phyloP scores from a whole-genome alignment of 257 asterid species.

The Plantago major region DNA sequence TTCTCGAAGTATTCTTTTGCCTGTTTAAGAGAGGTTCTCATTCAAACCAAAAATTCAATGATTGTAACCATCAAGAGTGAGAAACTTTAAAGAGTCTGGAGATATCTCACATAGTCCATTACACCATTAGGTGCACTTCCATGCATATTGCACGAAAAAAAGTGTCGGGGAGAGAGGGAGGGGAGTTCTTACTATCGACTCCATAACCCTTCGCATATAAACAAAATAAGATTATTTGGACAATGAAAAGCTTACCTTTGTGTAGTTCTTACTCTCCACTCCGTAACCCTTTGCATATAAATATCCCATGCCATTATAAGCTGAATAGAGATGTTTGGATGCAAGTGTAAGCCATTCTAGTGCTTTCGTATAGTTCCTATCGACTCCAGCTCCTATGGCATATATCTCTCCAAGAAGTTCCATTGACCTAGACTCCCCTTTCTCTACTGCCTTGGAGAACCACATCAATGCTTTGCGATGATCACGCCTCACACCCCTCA shows the following conservation, averaged over 20 bases:
- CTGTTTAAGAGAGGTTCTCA: conserved; percentile 36
- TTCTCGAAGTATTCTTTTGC: conserved; percentile 92
- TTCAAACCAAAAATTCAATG: conserved; percentile 6
- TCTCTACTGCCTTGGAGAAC: conserved; percentile 91
- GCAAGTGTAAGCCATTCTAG: conserved; percentile 95
- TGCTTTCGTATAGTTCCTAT: conserved; percentile 87
- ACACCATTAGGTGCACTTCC: too few species aligned
- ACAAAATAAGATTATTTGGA: background rate
- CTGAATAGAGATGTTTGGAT: conserved; percentile 80
- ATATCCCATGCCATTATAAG: conserved; percentile 98
- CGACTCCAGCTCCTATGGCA: conserved; percentile 97
- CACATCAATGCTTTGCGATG: conserved; percentile 84
- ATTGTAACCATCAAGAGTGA: background rate
- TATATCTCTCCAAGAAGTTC: conserved; percentile 98
- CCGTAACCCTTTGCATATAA: conserved; percentile 93
- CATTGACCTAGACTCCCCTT: conserved; percentile 94
- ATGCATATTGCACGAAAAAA: too few species aligned
- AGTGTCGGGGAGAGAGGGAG: too few species aligned
- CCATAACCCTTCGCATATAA: background rate
- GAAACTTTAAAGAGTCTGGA: background rate
- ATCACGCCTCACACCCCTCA: conserved; percentile 94
- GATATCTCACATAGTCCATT: too few species aligned
- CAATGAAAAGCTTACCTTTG: conserved; percentile 45
- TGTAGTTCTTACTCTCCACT: conserved; percentile 81
- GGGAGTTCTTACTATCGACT: too few species aligned